Evolutionary conservation across 352 stramenopile genomes (phyloP).

Genomic region (Pythium rishiriense): DNA sequence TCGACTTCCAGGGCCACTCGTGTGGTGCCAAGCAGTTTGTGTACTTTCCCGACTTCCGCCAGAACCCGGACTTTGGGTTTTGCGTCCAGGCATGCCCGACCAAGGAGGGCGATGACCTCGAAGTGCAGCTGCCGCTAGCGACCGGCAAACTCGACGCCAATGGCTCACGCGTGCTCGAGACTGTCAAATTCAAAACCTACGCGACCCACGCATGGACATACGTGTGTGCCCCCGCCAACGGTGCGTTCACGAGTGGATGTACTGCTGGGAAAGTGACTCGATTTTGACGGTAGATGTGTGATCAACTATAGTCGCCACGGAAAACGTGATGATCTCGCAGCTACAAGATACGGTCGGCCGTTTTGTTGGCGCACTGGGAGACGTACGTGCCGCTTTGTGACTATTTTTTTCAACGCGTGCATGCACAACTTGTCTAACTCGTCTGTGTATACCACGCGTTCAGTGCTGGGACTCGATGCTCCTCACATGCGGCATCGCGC

Average conservation of each 20-base stretch:
- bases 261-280: too few species aligned
- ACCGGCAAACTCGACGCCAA: constrained; percentile 32
- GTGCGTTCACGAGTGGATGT: constrained; percentile 25
- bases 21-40: constrained; percentile 58
- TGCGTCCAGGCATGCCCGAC: constrained; percentile 63
- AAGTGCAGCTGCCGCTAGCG: constrained; percentile 53
- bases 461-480: constrained; percentile 74
- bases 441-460: not conserved
- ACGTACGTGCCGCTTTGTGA: constrained; percentile 34
- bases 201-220: constrained; percentile 67
- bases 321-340: constrained; percentile 61
- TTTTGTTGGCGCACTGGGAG: constrained; percentile 75
- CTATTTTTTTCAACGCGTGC: too few species aligned
- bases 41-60: constrained; percentile 70
- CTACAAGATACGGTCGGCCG: constrained; percentile 71
- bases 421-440: too few species aligned
- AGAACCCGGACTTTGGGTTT: constrained; percentile 79
- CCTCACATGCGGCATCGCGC: constrained; percentile 55
- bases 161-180: constrained; percentile 31
- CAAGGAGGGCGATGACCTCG: constrained; percentile 40
- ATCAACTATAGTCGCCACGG: constrained; percentile 37
- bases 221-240: constrained; percentile 59
- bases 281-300: too few species aligned
- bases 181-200: constrained; percentile 67
- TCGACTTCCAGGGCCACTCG: constrained; percentile 69